Evolutionary conservation across 2,329 filamentous ascomycete species (phyloP).

Genomic region (Talaromyces marneffei): DNA sequence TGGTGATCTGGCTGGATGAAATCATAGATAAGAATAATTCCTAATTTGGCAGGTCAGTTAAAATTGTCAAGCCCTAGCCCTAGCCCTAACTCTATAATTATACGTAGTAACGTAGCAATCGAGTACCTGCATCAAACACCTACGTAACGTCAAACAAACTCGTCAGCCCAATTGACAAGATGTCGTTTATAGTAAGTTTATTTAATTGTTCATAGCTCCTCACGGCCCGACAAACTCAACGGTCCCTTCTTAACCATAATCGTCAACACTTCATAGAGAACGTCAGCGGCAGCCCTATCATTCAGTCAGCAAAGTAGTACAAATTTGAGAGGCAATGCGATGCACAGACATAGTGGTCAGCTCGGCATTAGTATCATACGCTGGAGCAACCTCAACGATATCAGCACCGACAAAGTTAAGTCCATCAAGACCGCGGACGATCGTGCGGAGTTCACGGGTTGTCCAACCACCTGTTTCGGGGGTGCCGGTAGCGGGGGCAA

Average conservation of each 20-base stretch:
- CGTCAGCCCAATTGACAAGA: neutral
- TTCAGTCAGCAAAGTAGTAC: neutral
- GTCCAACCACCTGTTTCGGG: constrained; percentile 59
- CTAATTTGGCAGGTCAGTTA: neutral
- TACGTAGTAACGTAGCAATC: neutral
- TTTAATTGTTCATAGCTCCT: neutral
- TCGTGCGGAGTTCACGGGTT: constrained; percentile 53
- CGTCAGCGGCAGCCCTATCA: constrained; percentile 47
- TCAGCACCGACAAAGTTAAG: constrained; percentile 56
- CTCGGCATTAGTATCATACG: constrained; percentile 58
- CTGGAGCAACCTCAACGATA: constrained; percentile 57
- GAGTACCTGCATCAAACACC: neutral
- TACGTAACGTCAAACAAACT: neutral
- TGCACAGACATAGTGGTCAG: constrained; percentile 44
- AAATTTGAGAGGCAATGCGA: neutral
- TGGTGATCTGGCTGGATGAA: neutral
- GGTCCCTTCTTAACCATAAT: constrained; percentile 77
- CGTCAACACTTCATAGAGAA: constrained; percentile 71
- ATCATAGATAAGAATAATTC: neutral
- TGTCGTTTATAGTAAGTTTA: neutral
- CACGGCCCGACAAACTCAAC: constrained; percentile 37
- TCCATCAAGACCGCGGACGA: constrained; percentile 54
- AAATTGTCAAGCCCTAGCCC: neutral
- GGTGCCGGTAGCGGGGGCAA: constrained; percentile 50
- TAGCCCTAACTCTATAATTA: neutral